phyloP scores from a whole-genome alignment of 2,329 filamentous ascomycete species.

The Penicillium sp. region DNA sequence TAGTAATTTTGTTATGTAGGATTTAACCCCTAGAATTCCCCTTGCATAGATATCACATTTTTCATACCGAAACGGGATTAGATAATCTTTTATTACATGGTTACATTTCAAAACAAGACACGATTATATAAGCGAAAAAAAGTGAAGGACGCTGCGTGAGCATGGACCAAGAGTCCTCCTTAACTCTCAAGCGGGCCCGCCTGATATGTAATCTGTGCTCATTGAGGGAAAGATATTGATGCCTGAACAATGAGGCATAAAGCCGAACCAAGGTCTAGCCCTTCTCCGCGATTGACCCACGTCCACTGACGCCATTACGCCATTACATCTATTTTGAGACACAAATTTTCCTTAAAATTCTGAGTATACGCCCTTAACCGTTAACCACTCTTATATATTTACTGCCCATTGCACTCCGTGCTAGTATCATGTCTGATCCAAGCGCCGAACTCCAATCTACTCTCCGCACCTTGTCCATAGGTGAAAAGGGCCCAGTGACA shows the following conservation, averaged over 20 bases:
- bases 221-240: background rate
- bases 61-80: no score
- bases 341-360: slow-evolving; percentile 8
- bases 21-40: no score
- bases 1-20: no score
- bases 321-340: slow-evolving; percentile 17
- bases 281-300: slow-evolving; percentile 26
- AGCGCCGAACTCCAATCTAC: slow-evolving; percentile 32
- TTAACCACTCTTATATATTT: background rate
- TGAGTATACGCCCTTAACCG: background rate
- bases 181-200: no score
- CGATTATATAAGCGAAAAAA: no score
- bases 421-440: slow-evolving; percentile 22
- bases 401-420: background rate
- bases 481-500: slow-evolving; percentile 28
- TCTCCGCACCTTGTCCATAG: slow-evolving; percentile 32
- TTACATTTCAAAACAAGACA: no score
- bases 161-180: no score
- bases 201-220: no score
- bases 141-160: no score
- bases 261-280: slow-evolving; percentile 17
- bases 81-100: no score
- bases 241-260: slow-evolving; percentile 5
- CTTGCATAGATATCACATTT: no score
- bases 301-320: slow-evolving; percentile 26